Evolutionary conservation across 2,329 filamentous ascomycete genomes (phyloP), one percentile per base, ranked within the genome.

Genomic region (Cordyceps fumosorosea): DNA sequence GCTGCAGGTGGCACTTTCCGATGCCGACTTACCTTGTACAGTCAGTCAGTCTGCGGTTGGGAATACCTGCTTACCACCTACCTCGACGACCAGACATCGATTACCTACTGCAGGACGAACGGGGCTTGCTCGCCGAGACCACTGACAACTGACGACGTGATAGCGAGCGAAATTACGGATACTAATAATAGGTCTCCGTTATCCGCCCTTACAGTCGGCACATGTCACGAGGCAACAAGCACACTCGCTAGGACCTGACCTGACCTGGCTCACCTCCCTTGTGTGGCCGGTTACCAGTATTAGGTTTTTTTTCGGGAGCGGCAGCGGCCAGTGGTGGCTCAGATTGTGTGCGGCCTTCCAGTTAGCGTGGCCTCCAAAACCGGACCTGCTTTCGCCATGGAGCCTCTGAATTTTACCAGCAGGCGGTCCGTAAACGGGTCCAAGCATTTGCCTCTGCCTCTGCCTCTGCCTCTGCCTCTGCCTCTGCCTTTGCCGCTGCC

Each of bases 331-430:
- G 62, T 57, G 52, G 50, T 60, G 58, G 58, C 58, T 60, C 58
- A 60, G 29, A 60, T 60, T 60, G 53, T 45, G 29, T 29, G 29
- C 29, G 26, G 37, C 51, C 20, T 48, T 48, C 2, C 8, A 1
- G 42, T 48, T 60, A 60, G 58, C 58, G 58, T 60, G 40, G 37
- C 48, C 57, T 60, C 57, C 57, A 24, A 47, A 54, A 60, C 50
- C 57, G 52, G 54, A 48, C 56, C 58, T 42, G 37, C 37, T 42
- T 55, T 60, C 51, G 47, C 45, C 50, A 69, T 69, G 68, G 67
- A 69, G 64, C 64, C 65, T 54, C 64, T 64, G 34, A 68, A 62
- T 66, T 64, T 67, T 69, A 66, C 66, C 65, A 63, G 64, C 37
- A 62, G 64, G 50, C 64, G 63, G 48, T 67, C 67, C 63, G 65